These are phyloP conservation scores for Pittosporum tobira DNA, from an alignment of 129 eudicot genomes.

Conservation along the genomic window DNA sequence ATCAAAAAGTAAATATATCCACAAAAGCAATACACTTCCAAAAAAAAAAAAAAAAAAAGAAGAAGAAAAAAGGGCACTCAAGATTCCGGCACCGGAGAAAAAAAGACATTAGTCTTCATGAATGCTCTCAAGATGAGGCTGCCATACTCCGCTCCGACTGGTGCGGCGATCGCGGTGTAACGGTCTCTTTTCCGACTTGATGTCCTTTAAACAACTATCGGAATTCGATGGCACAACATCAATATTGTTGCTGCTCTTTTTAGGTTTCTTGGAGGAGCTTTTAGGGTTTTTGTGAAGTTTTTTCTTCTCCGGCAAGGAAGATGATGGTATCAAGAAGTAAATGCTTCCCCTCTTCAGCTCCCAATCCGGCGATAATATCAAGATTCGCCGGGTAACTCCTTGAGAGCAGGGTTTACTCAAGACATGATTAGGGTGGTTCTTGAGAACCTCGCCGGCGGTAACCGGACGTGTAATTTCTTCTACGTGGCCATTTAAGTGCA, in stretches of 20 bases:
- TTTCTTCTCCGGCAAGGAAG: constrained; percentile 64
- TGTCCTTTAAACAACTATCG: constrained; percentile 16
- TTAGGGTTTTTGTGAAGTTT: constrained; percentile 17
- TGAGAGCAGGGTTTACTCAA: constrained; percentile 65
- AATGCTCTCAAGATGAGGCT: constrained; percentile 70
- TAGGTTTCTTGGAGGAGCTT: constrained; percentile 18
- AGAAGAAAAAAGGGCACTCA: not conserved
- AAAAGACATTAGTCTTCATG: constrained; percentile 40
- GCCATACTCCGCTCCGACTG: constrained; percentile 42
- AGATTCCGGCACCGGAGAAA: constrained; percentile 18
- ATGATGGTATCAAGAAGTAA: constrained; percentile 65
- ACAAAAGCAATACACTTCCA: constrained; percentile 6
- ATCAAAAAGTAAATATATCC: constrained; percentile 10
- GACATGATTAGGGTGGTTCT: constrained; percentile 76
- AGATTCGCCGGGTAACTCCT: constrained; percentile 48
- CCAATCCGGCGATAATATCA: constrained; percentile 56
- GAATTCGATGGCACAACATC: constrained; percentile 2
- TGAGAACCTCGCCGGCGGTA: constrained; percentile 72
- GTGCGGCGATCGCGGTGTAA: constrained; percentile 47
- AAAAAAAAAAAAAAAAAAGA: constrained; percentile 2
- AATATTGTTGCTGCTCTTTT: not conserved
- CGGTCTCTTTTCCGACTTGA: constrained; percentile 31
- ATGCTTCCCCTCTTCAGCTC: constrained; percentile 83
- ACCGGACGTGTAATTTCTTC: constrained; percentile 66
- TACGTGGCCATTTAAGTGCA: constrained; percentile 71